phyloP scores from a whole-genome alignment of 148 eudicot genomes.

The Heliosperma pusillum region DNA sequence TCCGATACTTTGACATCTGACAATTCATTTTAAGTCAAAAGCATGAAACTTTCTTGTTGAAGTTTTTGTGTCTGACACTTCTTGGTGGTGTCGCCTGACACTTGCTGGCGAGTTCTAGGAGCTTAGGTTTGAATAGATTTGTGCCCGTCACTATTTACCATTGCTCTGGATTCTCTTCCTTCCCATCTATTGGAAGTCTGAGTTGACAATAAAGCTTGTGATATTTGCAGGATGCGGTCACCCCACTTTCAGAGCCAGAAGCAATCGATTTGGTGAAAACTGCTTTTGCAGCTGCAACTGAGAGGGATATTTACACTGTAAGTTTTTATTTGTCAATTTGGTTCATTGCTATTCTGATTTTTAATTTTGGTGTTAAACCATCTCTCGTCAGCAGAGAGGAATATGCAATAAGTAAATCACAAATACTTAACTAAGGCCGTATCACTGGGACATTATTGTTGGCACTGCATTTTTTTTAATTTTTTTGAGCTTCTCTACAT shows the following conservation, averaged over 20 bases:
- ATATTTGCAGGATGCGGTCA: constrained; percentile 64
- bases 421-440: not conserved
- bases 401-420: not conserved
- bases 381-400: not conserved
- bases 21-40: not conserved
- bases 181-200: not conserved
- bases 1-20: not conserved
- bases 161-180: not conserved
- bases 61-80: not conserved
- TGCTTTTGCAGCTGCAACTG: constrained; percentile 95
- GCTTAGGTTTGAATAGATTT: not conserved
- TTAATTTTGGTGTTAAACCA: not conserved
- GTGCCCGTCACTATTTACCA: not conserved
- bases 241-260: constrained; percentile 85
- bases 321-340: constrained; percentile 29
- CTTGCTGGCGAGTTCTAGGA: not conserved
- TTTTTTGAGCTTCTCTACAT: too few relatives aligned
- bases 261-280: constrained; percentile 95
- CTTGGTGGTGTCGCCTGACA: not conserved
- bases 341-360: constrained; percentile 1
- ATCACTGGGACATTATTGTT: not conserved
- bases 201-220: constrained; percentile 10
- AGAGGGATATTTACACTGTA: constrained; percentile 96
- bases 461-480: not conserved
- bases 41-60: not conserved